A percentile compares a stretch with the other conserved stretches of the same genome.
Evolutionary conservation across 2,329 filamentous ascomycete species (phyloP).

Genomic region (Sordariomycetes sp.): DNA sequence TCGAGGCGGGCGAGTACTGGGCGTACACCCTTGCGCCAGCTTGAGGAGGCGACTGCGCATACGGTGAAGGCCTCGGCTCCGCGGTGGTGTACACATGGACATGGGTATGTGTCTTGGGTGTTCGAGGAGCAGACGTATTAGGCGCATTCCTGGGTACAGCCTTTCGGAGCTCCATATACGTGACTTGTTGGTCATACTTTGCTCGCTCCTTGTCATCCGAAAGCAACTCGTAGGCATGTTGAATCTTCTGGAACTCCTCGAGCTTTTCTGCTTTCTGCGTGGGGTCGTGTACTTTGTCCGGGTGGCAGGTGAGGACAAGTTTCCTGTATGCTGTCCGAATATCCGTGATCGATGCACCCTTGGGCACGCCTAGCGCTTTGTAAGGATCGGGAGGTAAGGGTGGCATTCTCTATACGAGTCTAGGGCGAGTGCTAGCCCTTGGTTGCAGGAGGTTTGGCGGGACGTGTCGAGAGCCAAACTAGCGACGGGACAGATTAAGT

Average conservation of each 20-base stretch:
- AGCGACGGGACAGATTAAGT: background rate
- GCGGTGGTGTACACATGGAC: slow-evolving; percentile 28
- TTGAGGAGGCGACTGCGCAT: slow-evolving; percentile 20
- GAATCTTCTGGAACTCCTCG: slow-evolving; percentile 82
- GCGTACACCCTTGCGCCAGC: slow-evolving; percentile 20
- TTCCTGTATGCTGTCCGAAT: slow-evolving; percentile 77
- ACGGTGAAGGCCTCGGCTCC: slow-evolving; percentile 30
- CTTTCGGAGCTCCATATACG: slow-evolving; percentile 51
- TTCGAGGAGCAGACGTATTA: slow-evolving; percentile 28
- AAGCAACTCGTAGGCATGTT: slow-evolving; percentile 85
- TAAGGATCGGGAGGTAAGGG: slow-evolving; percentile 62
- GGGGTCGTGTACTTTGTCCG: slow-evolving; percentile 78
- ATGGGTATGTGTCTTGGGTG: slow-evolving; percentile 16
- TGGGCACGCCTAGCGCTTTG: slow-evolving; percentile 58
- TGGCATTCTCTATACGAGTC: slow-evolving; percentile 23
- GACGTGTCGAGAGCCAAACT: background rate
- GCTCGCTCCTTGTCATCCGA: slow-evolving; percentile 59
- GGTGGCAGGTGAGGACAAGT: slow-evolving; percentile 77
- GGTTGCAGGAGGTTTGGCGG: background rate
- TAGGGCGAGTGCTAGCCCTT: background rate
- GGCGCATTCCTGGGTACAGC: slow-evolving; percentile 27
- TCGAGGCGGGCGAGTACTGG: slow-evolving; percentile 18
- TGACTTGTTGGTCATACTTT: slow-evolving; percentile 67
- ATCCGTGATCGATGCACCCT: slow-evolving; percentile 53
- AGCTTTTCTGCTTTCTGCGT: slow-evolving; percentile 64